These are phyloP conservation scores for Gynochthodes officinalis DNA, from an alignment of 257 asterid species.

Conservation along the genomic window DNA sequence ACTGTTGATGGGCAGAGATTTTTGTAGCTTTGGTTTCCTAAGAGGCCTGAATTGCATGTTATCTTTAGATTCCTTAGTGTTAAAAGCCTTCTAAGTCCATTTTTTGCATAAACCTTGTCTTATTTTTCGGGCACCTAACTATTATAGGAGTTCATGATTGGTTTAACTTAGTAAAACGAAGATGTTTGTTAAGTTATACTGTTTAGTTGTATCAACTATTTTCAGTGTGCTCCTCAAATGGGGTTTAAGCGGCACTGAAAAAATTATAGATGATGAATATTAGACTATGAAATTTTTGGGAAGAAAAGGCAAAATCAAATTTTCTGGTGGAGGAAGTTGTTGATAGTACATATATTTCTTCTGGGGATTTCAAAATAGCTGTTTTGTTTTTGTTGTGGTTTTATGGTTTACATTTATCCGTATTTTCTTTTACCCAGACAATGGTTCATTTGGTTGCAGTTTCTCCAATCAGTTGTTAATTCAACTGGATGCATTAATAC, in stretches of 20 bases:
- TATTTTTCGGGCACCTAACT: neutral
- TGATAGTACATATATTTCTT: neutral
- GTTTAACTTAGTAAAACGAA: neutral
- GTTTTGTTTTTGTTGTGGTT: neutral
- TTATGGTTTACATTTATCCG: neutral
- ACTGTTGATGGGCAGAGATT: neutral
- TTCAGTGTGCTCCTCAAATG: neutral
- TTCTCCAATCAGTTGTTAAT: slow-evolving; percentile 65
- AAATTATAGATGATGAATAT: neutral
- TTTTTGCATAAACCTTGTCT: neutral
- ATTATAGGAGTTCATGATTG: neutral
- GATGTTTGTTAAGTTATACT: too few relatives aligned
- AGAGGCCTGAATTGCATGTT: neutral
- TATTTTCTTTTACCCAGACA: slow-evolving; percentile 15
- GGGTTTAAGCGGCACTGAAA: neutral
- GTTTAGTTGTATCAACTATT: neutral
- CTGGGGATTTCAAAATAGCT: neutral
- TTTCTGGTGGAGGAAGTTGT: neutral
- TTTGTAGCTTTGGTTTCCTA: neutral
- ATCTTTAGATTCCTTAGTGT: neutral
- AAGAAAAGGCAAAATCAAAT: neutral
- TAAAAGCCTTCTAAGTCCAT: neutral
- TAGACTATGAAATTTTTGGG: neutral
- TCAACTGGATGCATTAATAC: slow-evolving; percentile 72
- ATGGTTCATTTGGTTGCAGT: slow-evolving; percentile 44